These are phyloP conservation scores for Neurospora sp. DNA, from an alignment of 495 filamentous ascomycete species.

Conservation along the genomic window DNA sequence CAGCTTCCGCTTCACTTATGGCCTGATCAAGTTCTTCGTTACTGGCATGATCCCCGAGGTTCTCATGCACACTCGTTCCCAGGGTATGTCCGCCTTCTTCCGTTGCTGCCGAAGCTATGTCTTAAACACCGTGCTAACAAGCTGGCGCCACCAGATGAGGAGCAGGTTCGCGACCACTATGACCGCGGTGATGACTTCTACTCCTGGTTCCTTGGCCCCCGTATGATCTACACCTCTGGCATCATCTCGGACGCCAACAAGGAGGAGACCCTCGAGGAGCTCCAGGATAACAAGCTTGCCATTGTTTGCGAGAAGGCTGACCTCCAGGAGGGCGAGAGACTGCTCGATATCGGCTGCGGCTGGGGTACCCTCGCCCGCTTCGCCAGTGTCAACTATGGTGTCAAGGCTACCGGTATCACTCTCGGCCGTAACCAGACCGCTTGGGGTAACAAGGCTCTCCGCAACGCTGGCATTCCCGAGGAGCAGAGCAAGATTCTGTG, in stretches of 20 bases:
- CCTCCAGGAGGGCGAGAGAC: conserved; percentile 55
- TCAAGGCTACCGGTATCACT: conserved; percentile 68
- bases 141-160: conserved; percentile 49
- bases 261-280: conserved; percentile 72
- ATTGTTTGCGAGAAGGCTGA: conserved; percentile 80
- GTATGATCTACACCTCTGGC: conserved; percentile 85
- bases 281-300: conserved; percentile 84
- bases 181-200: conserved; percentile 86
- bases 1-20: conserved; percentile 66
- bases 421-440: conserved; percentile 77
- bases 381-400: conserved; percentile 69
- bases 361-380: conserved; percentile 81
- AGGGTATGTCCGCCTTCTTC: conserved; percentile 39
- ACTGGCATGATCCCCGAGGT: conserved; percentile 61
- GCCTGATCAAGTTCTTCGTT: conserved; percentile 41
- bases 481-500: conserved; percentile 67
- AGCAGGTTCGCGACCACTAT: conserved; percentile 81
- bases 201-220: conserved; percentile 79
- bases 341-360: conserved; percentile 81
- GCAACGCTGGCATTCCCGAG: conserved; percentile 56
- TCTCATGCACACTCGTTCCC: conserved; percentile 67
- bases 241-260: conserved; percentile 65
- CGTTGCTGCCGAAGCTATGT: not conserved
- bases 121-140: conserved; percentile 8
- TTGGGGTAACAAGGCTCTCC: conserved; percentile 69